Percentiles rank a stretch among this genome's conserved stretches.
Conservation (phyloP, 2,329 filamentous ascomycete species). For the Colletotrichum cuscutae region DNA sequence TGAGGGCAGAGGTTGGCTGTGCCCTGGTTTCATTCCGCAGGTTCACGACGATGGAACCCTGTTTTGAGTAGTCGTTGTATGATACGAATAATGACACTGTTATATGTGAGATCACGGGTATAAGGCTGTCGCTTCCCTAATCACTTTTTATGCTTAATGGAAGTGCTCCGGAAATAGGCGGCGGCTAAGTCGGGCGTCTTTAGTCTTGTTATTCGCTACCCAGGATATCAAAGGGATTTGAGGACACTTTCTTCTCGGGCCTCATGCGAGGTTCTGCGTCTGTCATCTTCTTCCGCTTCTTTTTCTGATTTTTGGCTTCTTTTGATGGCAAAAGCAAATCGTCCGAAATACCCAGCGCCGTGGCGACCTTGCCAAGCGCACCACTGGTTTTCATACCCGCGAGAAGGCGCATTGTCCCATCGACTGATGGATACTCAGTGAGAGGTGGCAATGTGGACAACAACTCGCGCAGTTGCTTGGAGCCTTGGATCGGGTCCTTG, state of each 20-base stretch:
- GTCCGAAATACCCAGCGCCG: constrained; percentile 1
- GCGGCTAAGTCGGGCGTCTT: not conserved
- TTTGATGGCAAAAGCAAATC: constrained; percentile 19
- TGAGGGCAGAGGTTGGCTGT: constrained; percentile 29
- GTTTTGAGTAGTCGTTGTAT: constrained; percentile 1
- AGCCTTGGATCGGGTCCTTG: not conserved
- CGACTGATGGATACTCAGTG: constrained; percentile 22
- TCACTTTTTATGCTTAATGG: too few relatives aligned
- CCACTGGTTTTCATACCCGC: not conserved
- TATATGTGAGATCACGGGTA: not conserved
- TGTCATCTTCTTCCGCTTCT: constrained; percentile 22
- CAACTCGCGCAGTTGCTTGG: constrained; percentile 5
- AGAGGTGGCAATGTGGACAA: constrained; percentile 20
- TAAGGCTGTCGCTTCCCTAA: not conserved
- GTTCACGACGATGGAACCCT: constrained; percentile 31
- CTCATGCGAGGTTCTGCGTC: not conserved
- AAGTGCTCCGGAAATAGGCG: not conserved
- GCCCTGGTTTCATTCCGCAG: constrained; percentile 32
- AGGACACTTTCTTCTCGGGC: constrained; percentile 22
- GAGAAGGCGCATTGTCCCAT: constrained; percentile 14
- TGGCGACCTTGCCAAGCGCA: constrained; percentile 1
- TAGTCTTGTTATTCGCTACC: not conserved
- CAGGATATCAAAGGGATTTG: constrained; percentile 30
- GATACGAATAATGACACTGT: not conserved
- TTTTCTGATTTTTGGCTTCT: constrained; percentile 25